phyloP scores from a whole-genome alignment of 2,329 filamentous ascomycete species.

The Aspergillus pseudoterreus region DNA sequence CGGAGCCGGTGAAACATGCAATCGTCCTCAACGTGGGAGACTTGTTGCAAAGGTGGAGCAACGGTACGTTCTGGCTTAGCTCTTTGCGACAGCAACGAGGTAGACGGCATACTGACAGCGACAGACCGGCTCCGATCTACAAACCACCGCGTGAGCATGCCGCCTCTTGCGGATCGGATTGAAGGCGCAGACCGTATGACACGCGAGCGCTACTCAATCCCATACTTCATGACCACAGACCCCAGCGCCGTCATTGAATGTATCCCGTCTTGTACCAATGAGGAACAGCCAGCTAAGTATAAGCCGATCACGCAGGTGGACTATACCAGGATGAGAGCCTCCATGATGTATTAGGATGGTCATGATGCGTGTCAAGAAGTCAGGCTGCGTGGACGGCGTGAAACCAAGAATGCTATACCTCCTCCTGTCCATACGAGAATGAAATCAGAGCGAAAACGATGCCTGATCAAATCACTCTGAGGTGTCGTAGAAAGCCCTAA shows the following conservation, averaged over 20 bases:
- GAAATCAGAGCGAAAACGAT: neutral
- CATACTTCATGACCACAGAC: slow-evolving; percentile 56
- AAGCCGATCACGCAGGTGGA: slow-evolving; percentile 44
- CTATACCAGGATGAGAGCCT: slow-evolving; percentile 35
- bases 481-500: slow-evolving; percentile 13
- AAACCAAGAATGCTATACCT: no score
- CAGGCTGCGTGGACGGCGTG: neutral
- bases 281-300: slow-evolving; percentile 48
- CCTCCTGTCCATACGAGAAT: neutral
- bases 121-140: slow-evolving; percentile 51
- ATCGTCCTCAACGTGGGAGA: slow-evolving; percentile 51
- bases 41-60: slow-evolving; percentile 49
- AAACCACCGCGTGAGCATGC: slow-evolving; percentile 51
- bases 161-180: slow-evolving; percentile 38
- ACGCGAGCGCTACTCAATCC: slow-evolving; percentile 55
- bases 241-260: slow-evolving; percentile 51
- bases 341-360: slow-evolving; percentile 17
- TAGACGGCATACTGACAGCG: slow-evolving; percentile 4
- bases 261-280: slow-evolving; percentile 45
- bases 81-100: neutral
- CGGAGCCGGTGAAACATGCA: slow-evolving; percentile 37
- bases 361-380: neutral
- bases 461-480: neutral
- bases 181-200: slow-evolving; percentile 44
- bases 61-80: slow-evolving; percentile 32